phyloP scores from a whole-genome alignment of 108 stramenopile species.

The Nannochloropsis granulata region DNA sequence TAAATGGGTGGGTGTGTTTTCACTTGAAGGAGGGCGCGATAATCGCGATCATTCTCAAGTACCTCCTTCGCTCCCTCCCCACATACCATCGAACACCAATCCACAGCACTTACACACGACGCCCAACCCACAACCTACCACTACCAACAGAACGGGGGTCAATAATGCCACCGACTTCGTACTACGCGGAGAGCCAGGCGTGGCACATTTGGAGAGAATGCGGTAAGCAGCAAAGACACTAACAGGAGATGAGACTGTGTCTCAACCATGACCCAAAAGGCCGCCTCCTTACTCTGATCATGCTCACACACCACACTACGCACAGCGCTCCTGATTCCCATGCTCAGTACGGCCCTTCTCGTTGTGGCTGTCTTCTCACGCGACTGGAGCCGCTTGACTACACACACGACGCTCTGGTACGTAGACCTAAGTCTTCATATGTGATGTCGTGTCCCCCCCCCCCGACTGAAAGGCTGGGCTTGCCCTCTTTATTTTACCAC shows the following conservation, averaged over 20 bases:
- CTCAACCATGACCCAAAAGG: too few relatives aligned
- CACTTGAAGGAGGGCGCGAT: too few relatives aligned
- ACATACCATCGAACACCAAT: too few relatives aligned
- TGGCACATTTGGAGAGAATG: neutral
- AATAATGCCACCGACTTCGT: neutral
- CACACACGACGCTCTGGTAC: neutral
- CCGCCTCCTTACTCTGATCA: neutral
- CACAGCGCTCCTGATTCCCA: neutral
- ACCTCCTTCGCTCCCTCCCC: too few relatives aligned
- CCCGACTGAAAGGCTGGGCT: neutral
- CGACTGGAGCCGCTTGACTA: neutral
- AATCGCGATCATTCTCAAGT: too few relatives aligned
- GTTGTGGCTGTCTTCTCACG: neutral
- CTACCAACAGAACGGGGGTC: too few relatives aligned
- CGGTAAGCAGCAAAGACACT: neutral
- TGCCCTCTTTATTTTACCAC: neutral
- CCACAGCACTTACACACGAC: neutral
- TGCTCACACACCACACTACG: neutral
- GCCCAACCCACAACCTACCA: neutral
- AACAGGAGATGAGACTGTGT: too few relatives aligned
- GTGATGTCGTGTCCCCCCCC: neutral
- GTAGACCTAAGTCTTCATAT: neutral
- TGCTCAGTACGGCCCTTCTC: neutral
- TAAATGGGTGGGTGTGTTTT: too few relatives aligned
- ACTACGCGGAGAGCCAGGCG: neutral